Evolutionary conservation across 2,329 filamentous ascomycete genomes (phyloP), one percentile per base, ranked within the genome.

Genomic region (Trichoderma semiorbis): DNA sequence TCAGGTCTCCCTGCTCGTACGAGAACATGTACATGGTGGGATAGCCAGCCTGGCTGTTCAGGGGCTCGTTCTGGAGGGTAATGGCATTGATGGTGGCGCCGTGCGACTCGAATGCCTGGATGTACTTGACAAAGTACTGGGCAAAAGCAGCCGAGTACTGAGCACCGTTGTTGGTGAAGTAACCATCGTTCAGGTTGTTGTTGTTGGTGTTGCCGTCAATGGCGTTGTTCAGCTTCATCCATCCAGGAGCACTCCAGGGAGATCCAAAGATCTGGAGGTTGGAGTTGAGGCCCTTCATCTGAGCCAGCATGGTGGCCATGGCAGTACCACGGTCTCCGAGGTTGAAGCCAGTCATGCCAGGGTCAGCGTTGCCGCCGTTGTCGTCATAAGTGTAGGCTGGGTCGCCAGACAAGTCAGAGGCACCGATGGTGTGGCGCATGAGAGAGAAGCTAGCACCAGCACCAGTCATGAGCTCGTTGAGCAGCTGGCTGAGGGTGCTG

Each of bases 361-460:
- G 73, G 71, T 83, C 82, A 12, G 75, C 77, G 0, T 75, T 75
- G 43, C 78, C 77, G 55, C 74, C 72, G 21, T 76, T 80, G 72
- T 83, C 81, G 65, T 82, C 81, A 73, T 83, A 83, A 2, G 79
- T 78, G 70, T 82, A 83, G 3, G 77, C 79, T 1, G 81, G 81
- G 34, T 79, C 78, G 6, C 75, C 79, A 0, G 81, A 82, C 62
- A 83, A 74, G 53, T 83, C 82, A 14, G 82, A 83, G 1, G 81
- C 74, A 0, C 76, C 81, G 62, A 83, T 82, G 24, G 79, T 81
- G 75, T 83, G 82, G 3, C 82, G 80, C 60, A 83, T 71, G 64
- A 83, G 74, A 61, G 73, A 74, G 74, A 83, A 83, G 73, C 79
- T 77, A 67, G 79, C 81, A 18, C 81, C 81, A 3, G 75, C 77